These are phyloP conservation scores for Serendipita sp. DNA, from an alignment of 1,284 basidiomycete species.

Conservation along the genomic window DNA sequence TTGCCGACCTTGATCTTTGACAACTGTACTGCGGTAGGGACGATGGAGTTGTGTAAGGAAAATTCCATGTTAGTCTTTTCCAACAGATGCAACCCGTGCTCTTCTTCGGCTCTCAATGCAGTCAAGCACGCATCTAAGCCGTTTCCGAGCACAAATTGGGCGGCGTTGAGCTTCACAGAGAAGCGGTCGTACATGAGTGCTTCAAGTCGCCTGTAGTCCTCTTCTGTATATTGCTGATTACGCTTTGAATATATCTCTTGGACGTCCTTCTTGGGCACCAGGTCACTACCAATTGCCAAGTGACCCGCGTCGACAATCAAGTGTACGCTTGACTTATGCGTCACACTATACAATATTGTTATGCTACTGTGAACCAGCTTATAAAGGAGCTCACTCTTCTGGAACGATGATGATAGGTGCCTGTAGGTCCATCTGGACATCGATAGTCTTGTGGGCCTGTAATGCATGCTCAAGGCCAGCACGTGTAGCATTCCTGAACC, in stretches of 20 bases:
- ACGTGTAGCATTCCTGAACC: conserved; percentile 86
- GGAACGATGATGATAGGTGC: conserved; percentile 97
- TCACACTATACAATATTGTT: conserved; percentile 38
- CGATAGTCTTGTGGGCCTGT: conserved; percentile 87
- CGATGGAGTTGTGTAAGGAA: conserved; percentile 86
- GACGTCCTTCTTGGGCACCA: conserved; percentile 75
- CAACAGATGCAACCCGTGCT: conserved; percentile 68
- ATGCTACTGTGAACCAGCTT: neutral
- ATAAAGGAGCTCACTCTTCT: conserved; percentile 51
- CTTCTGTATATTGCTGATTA: conserved; percentile 74
- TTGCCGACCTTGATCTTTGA: conserved; percentile 60
- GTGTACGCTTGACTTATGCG: conserved; percentile 65
- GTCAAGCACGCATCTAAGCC: conserved; percentile 71
- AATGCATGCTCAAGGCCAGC: conserved; percentile 91
- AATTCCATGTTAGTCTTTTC: conserved; percentile 91
- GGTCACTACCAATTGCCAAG: conserved; percentile 82
- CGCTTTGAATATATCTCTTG: conserved; percentile 76
- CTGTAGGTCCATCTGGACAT: conserved; percentile 91
- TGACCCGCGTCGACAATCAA: conserved; percentile 95
- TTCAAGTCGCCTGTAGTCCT: conserved; percentile 81
- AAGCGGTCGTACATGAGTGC: conserved; percentile 95
- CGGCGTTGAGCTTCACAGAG: conserved; percentile 71
- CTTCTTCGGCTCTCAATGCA: conserved; percentile 46
- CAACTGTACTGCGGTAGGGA: conserved; percentile 72
- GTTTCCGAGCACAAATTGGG: conserved; percentile 89